These are phyloP conservation scores for Acaromyces ingoldii DNA, from an alignment of 1,284 basidiomycete species.

Conservation along the genomic window DNA sequence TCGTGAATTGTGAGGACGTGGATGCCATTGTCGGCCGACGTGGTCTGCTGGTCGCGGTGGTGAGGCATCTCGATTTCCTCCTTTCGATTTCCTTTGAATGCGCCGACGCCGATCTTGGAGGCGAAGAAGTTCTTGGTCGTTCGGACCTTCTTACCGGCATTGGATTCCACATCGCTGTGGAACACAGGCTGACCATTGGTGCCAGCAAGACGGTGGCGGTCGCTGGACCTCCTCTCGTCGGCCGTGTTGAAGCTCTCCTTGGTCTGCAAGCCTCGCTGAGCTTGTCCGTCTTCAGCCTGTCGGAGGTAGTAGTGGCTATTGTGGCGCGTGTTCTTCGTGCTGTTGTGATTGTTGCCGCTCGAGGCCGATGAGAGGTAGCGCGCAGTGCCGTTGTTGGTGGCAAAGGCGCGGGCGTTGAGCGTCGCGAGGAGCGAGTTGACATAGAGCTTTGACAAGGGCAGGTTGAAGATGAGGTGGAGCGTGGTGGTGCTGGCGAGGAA, in stretches of 20 bases:
- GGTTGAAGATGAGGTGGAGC: conserved; percentile 42
- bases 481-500: conserved; percentile 37
- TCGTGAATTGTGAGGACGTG: conserved; percentile 47
- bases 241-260: neutral
- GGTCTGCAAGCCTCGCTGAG: neutral
- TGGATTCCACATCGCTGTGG: too few species aligned
- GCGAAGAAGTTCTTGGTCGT: neutral
- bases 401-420: conserved; percentile 38
- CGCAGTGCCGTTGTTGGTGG: conserved; percentile 1
- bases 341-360: neutral
- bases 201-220: too few species aligned
- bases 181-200: too few species aligned
- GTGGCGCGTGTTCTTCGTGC: neutral
- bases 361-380: neutral
- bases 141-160: neutral
- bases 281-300: too few species aligned
- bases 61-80: too few species aligned
- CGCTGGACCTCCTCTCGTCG: too few species aligned
- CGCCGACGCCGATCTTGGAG: neutral
- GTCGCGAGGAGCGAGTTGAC: conserved; percentile 47
- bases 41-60: too few species aligned
- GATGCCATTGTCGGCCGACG: conserved; percentile 38
- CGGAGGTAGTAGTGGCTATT: neutral
- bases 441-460: conserved; percentile 45
- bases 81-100: neutral